Evolutionary conservation across 306 rosid species (phyloP).

Genomic region (Prosopis cineraria): DNA sequence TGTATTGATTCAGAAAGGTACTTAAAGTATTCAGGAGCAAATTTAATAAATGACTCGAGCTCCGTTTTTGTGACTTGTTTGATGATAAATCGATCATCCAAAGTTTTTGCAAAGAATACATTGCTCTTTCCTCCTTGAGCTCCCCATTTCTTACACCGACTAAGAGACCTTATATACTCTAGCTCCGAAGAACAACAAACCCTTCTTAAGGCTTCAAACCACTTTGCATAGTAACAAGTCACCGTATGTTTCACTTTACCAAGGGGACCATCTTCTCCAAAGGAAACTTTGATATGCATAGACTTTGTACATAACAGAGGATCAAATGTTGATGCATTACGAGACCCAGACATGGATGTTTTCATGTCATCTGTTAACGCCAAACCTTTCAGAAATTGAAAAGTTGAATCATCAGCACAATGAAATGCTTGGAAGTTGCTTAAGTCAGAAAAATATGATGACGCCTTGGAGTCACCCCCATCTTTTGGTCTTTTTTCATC

Average conservation of each 20-base stretch:
- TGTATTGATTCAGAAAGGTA: conserved; percentile 77
- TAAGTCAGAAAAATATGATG: conserved; percentile 57
- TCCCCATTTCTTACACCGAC: conserved; percentile 97
- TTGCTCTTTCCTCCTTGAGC: conserved; percentile 99
- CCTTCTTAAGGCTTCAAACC: conserved; percentile 85
- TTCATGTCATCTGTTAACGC: conserved; percentile 65
- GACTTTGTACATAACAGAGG: conserved; percentile 60
- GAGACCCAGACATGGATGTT: conserved; percentile 64
- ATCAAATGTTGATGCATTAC: conserved; percentile 57
- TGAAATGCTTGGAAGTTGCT: conserved; percentile 48
- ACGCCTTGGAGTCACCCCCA: conserved; percentile 37
- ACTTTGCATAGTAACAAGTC: conserved; percentile 78
- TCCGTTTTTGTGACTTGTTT: conserved; percentile 94
- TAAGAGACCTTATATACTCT: conserved; percentile 80
- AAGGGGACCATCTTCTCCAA: conserved; percentile 77
- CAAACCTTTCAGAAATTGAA: conserved; percentile 61
- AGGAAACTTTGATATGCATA: conserved; percentile 80
- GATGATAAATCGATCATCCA: conserved; percentile 91
- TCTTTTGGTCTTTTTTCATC: conserved; percentile 68
- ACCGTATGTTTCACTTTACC: conserved; percentile 76
- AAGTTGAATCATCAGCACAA: conserved; percentile 55
- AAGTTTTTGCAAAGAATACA: conserved; percentile 91
- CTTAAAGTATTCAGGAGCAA: conserved; percentile 84
- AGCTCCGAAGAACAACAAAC: conserved; percentile 90
- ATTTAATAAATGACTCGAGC: conserved; percentile 87